A percentile compares a stretch with the other conserved stretches of the same genome.
Conservation (phyloP, 2,329 filamentous ascomycete genomes). For the Stagonosporopsis chrysanthemi region DNA sequence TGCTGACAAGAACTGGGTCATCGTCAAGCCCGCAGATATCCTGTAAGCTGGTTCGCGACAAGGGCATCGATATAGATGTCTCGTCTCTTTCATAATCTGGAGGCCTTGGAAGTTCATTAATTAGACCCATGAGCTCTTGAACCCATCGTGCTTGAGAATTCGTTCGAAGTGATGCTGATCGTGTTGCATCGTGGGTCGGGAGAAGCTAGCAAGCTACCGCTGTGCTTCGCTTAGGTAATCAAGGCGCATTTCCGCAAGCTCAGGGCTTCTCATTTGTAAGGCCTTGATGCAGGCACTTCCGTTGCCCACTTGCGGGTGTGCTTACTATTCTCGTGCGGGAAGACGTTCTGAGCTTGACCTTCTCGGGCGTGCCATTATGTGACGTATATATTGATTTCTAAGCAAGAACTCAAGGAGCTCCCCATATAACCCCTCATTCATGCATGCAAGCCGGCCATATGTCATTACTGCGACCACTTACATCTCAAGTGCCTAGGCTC, state of each 20-base stretch:
- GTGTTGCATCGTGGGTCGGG: too few species aligned
- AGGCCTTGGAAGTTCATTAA: background rate
- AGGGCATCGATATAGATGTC: background rate
- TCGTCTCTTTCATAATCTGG: background rate
- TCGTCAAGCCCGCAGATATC: conserved; percentile 41
- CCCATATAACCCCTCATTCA: conserved; percentile 38
- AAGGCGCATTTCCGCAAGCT: background rate
- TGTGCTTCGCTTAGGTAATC: background rate
- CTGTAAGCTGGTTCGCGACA: conserved; percentile 14
- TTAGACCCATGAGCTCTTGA: background rate
- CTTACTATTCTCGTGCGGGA: background rate
- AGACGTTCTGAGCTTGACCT: conserved; percentile 1
- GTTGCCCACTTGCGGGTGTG: background rate
- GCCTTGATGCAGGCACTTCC: background rate
- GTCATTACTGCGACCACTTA: conserved; percentile 30
- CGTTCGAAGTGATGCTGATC: background rate
- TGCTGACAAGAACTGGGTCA: conserved; percentile 43
- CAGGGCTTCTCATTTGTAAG: background rate
- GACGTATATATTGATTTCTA: conserved; percentile 21
- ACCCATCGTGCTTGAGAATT: background rate
- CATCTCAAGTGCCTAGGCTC: conserved; percentile 25
- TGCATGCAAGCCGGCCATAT: conserved; percentile 24
- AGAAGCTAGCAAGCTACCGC: too few species aligned
- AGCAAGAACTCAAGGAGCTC: conserved; percentile 11
- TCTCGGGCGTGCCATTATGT: conserved; percentile 2